Conservation (phyloP, 305 asterid species). For the Petunia hybrid region DNA sequence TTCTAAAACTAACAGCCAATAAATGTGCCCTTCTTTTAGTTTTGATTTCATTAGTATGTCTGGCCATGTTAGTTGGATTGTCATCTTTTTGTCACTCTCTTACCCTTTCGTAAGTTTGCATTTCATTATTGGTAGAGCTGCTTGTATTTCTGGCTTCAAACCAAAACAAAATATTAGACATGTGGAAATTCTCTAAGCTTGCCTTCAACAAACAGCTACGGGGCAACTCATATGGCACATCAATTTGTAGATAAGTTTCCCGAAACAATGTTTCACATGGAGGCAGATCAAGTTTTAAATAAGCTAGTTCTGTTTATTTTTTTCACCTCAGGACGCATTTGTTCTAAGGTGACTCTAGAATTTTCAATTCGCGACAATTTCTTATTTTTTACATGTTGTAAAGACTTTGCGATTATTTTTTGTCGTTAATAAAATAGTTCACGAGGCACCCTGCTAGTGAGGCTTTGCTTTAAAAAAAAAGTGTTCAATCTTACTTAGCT, state of each 20-base stretch:
- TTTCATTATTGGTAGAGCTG: not conserved
- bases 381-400: too few relatives aligned
- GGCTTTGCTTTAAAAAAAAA: too few relatives aligned
- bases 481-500: too few relatives aligned
- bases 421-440: too few relatives aligned
- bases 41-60: not conserved
- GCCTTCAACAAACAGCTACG: not conserved
- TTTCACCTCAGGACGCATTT: too few relatives aligned
- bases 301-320: too few relatives aligned
- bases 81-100: not conserved
- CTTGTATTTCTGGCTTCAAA: slow-evolving; percentile 2
- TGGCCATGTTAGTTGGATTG: slow-evolving; percentile 20
- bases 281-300: too few relatives aligned
- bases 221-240: not conserved
- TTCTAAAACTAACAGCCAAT: not conserved
- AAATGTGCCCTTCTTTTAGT: not conserved
- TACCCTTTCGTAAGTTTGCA: not conserved
- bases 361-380: too few relatives aligned
- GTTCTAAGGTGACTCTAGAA: too few relatives aligned
- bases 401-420: too few relatives aligned
- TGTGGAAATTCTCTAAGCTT: not conserved
- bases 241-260: not conserved
- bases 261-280: not conserved
- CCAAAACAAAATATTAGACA: slow-evolving; percentile 2
- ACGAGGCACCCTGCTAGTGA: too few relatives aligned